Evolutionary conservation across 257 asterid genomes (phyloP).

Genomic region (Plantago elongata): DNA sequence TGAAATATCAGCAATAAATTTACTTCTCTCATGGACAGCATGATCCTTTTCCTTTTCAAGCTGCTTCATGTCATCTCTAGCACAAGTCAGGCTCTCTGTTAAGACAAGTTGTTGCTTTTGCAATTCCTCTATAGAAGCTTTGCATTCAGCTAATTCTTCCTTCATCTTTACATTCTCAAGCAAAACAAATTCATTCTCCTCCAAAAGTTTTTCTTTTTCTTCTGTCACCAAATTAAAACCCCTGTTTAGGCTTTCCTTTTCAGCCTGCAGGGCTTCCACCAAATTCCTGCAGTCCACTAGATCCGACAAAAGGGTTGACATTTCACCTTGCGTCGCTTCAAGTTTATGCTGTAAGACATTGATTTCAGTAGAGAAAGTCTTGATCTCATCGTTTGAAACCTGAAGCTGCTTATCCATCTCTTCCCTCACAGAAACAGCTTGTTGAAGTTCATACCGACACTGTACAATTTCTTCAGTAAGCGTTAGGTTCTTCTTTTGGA

Average conservation of each 20-base stretch:
- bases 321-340: conserved; percentile 50
- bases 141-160: conserved; percentile 49
- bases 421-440: conserved; percentile 44
- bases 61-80: conserved; percentile 47
- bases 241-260: conserved; percentile 49
- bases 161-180: conserved; percentile 49
- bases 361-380: conserved; percentile 44
- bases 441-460: conserved; percentile 48
- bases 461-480: conserved; percentile 50
- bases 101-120: conserved; percentile 34
- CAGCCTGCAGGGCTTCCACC: conserved; percentile 47
- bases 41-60: conserved; percentile 52
- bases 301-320: conserved; percentile 60
- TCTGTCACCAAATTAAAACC: conserved; percentile 38
- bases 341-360: conserved; percentile 58
- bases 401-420: conserved; percentile 53
- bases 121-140: conserved; percentile 46
- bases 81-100: conserved; percentile 29
- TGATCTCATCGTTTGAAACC: conserved; percentile 53
- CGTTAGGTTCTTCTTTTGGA: conserved; percentile 45
- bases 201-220: conserved; percentile 50
- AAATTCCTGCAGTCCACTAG: conserved; percentile 50
- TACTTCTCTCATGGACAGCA: conserved; percentile 41
- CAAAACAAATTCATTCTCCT: conserved; percentile 40
- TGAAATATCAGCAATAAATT: conserved; percentile 41